Conservation (phyloP, 768 basidiomycete species). For the Lanmaoa rubissima region DNA sequence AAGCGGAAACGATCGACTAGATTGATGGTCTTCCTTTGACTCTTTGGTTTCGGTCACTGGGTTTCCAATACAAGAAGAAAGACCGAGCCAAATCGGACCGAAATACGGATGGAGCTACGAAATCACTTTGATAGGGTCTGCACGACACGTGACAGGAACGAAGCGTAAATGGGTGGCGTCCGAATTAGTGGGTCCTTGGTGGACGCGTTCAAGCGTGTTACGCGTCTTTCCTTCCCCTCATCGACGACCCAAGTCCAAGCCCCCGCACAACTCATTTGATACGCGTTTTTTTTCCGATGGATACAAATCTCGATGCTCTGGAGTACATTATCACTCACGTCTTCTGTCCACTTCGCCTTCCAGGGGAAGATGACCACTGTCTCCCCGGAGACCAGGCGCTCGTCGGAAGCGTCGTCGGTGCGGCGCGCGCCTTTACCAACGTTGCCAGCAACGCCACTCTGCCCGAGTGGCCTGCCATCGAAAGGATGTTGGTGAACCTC, state of each 20-base stretch:
- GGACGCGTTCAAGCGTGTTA: no score
- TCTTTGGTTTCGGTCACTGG: no score
- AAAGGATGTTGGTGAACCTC: constrained; percentile 26
- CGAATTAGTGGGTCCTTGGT: neutral
- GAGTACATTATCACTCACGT: constrained; percentile 40
- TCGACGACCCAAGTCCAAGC: neutral
- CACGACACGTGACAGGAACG: no score
- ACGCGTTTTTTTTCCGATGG: neutral
- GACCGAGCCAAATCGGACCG: no score
- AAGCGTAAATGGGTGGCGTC: no score
- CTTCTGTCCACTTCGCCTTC: constrained; percentile 40
- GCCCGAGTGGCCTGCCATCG: constrained; percentile 7
- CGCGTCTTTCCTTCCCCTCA: no score
- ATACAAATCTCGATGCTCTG: neutral
- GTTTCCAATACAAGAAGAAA: no score
- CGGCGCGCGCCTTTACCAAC: constrained; percentile 6
- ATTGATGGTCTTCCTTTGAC: no score
- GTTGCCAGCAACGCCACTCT: neutral
- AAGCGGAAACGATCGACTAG: no score
- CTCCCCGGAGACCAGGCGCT: constrained; percentile 27
- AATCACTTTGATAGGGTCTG: no score
- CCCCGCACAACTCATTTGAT: no score
- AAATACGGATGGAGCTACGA: no score
- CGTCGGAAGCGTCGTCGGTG: constrained; percentile 14
- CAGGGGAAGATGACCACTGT: constrained; percentile 33